Conservation (phyloP, 2,329 filamentous ascomycete species). For the Scopulariopsis brevicaulis region DNA sequence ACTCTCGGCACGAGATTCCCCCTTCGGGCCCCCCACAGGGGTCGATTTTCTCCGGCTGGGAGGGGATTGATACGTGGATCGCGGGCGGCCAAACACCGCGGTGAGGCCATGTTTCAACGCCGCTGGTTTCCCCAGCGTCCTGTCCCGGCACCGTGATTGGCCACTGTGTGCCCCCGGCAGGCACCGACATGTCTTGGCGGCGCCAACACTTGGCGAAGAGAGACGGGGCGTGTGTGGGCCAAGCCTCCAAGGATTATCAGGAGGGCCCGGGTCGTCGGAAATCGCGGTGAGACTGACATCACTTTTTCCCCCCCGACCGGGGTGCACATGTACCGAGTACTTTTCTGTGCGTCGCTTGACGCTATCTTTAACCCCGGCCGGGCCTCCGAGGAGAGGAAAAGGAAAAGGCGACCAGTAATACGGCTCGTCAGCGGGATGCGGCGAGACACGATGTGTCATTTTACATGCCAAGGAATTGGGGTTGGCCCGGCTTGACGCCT, state of each 20-base stretch:
- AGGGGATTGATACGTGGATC: no score
- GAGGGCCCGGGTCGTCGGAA: background rate
- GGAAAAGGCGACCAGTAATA: background rate
- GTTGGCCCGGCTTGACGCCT: background rate
- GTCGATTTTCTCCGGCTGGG: no score
- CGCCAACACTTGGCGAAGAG: background rate
- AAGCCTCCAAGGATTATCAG: background rate
- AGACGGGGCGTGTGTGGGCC: no score
- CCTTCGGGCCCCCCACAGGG: no score
- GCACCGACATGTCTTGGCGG: background rate
- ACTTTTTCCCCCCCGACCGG: background rate
- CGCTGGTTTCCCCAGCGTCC: no score
- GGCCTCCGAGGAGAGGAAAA: no score
- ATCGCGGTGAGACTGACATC: constrained; percentile 4
- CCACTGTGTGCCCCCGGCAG: no score
- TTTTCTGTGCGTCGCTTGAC: no score
- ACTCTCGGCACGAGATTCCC: no score
- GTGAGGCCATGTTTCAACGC: no score
- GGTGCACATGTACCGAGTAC: background rate
- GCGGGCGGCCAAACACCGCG: no score
- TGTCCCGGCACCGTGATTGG: no score
- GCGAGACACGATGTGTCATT: background rate
- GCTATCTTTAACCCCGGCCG: background rate
- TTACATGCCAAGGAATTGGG: background rate
- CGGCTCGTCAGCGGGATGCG: background rate